phyloP scores from a whole-genome alignment of 352 stramenopile species.

The Aphanomyces cochlioides region DNA sequence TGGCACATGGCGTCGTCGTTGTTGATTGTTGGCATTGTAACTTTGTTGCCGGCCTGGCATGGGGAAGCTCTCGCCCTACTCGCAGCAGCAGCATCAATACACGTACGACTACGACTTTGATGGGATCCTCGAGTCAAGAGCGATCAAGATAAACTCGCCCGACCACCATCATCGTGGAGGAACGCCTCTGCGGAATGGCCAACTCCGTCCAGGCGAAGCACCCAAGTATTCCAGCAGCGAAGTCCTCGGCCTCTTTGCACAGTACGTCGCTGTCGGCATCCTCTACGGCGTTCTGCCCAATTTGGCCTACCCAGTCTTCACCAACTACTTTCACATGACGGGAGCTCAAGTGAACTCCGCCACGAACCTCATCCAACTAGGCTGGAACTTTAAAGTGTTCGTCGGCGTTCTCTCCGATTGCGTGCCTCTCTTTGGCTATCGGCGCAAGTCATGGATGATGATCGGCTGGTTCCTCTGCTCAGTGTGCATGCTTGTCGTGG shows the following conservation, averaged over 20 bases:
- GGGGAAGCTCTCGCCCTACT: too few relatives aligned
- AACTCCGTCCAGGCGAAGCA: background rate
- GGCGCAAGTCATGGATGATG: constrained; percentile 51
- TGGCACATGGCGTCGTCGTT: too few relatives aligned
- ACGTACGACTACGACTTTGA: background rate
- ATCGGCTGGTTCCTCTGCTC: constrained; percentile 43
- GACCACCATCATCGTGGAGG: too few relatives aligned
- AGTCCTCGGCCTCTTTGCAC: constrained; percentile 42
- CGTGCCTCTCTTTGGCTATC: constrained; percentile 48
- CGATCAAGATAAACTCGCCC: too few relatives aligned
- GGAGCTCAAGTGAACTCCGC: constrained; percentile 43
- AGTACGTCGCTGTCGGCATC: constrained; percentile 47
- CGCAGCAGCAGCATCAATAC: background rate
- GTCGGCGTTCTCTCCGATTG: constrained; percentile 51
- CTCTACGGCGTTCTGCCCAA: constrained; percentile 44
- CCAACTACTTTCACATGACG: constrained; percentile 53
- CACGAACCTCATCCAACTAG: constrained; percentile 40
- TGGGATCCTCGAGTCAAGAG: background rate
- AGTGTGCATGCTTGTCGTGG: constrained; percentile 32
- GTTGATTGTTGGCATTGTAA: too few relatives aligned
- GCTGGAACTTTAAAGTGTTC: constrained; percentile 60
- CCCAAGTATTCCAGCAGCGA: constrained; percentile 32
- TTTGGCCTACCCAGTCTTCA: constrained; percentile 48
- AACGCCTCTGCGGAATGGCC: background rate
- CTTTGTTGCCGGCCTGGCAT: too few relatives aligned